Evolutionary conservation across 305 asterid genomes (phyloP), one percentile per base, ranked within the genome.

Genomic region (Fraxinus velutina): DNA sequence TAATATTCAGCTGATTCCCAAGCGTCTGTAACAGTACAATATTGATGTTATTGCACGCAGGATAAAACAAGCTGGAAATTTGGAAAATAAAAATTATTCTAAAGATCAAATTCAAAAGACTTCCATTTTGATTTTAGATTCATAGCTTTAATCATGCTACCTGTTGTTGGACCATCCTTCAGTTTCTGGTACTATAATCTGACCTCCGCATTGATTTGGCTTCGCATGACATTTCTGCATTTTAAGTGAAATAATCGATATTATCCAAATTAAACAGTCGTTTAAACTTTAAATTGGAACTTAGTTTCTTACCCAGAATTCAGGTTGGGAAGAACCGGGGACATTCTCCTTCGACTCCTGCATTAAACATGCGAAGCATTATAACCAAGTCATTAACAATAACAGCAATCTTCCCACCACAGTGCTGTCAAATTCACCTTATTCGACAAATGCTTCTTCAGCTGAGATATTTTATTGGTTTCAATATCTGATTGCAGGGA

Each of bases 181-280:
- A 72, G 82, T 88, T 84, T 90, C 90, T 75, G 84, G 84, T 44
- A 73, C 83, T 75, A 75, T 84, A 82, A 81, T 55, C 73, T 79
- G 87, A 77, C 88, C 84, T 74, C 91, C 95, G 79, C 92, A 90
- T 15, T 87, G 97, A 76, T 84, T 87, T 68, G 88, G 86, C 89
- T 88, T 92, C 73, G 89, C 90, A 84, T 80, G 84, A 78, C 85
- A 79, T 81, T 84, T 87, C 93, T 90, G 88, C 83, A 84, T 84
- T 83, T 81, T 22, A 80, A 32, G 15, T 9, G 71, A 55, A 37
- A 50, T 33, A 15, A 55, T 79, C 34, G 68, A 47, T 33, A 42
- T 32, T 68, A 32, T 30, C 30, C 30, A 77, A 34, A 79, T 71
- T 70, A 13, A 64, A 79, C 24, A 29, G 70, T 32, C 57, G 5